phyloP scores from a whole-genome alignment of 768 basidiomycete genomes.

The Rhizopogon sp. region DNA sequence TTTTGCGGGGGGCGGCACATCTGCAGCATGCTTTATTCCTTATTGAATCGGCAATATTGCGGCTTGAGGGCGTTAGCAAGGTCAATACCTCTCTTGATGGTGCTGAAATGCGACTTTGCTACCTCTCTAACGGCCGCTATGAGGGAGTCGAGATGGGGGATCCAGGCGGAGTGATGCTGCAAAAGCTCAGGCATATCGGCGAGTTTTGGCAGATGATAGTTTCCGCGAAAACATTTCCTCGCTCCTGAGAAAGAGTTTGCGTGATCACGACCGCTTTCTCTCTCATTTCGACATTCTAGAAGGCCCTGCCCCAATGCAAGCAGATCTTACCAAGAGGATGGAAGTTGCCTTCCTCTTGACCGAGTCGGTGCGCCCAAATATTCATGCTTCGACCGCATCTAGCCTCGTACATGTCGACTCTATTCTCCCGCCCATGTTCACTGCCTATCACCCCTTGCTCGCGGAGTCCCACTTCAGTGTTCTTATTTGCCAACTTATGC shows the following conservation, averaged over 20 bases:
- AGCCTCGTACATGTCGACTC: constrained; percentile 34
- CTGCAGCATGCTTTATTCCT: constrained; percentile 73
- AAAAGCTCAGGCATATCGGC: constrained; percentile 63
- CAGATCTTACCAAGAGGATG: constrained; percentile 45
- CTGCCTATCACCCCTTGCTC: constrained; percentile 87
- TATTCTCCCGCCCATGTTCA: constrained; percentile 53
- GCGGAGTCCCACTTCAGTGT: constrained; percentile 84
- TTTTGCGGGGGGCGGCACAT: constrained; percentile 79
- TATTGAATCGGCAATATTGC: constrained; percentile 68
- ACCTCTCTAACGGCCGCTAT: constrained; percentile 68
- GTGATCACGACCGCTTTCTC: constrained; percentile 83
- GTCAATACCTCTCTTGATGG: constrained; percentile 51
- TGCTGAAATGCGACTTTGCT: constrained; percentile 72
- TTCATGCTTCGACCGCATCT: constrained; percentile 31
- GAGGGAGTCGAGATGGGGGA: constrained; percentile 87
- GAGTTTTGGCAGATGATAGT: constrained; percentile 44
- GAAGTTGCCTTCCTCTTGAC: constrained; percentile 67
- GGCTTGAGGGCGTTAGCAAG: constrained; percentile 66
- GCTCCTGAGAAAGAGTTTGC: constrained; percentile 68
- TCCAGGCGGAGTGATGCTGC: constrained; percentile 48
- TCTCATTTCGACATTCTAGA: constrained; percentile 79
- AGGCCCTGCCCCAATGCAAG: constrained; percentile 20
- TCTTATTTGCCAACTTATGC: constrained; percentile 69
- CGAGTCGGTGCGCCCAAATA: constrained; percentile 63
- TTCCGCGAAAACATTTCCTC: constrained; percentile 58